A percentile compares a stretch with the other conserved stretches of the same genome.
Evolutionary conservation across 768 basidiomycete species (phyloP).

Genomic region (Podaxis pistillaris): DNA sequence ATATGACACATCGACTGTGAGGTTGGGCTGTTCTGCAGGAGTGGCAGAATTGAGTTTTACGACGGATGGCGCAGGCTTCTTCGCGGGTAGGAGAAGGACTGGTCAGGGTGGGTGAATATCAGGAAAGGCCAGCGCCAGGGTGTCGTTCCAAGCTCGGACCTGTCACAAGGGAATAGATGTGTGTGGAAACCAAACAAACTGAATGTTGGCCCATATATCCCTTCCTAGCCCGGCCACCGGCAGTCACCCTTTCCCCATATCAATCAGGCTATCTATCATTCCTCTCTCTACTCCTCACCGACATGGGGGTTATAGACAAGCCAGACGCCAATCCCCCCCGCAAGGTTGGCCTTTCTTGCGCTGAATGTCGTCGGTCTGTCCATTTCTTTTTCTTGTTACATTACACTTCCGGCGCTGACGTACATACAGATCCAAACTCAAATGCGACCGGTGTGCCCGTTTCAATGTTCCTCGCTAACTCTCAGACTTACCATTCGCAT

Average conservation of each 20-base stretch:
- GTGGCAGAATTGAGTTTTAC: no score
- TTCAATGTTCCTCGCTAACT: background rate
- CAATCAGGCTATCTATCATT: slow-evolving; percentile 13
- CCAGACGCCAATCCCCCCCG: slow-evolving; percentile 20
- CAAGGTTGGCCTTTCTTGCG: slow-evolving; percentile 46
- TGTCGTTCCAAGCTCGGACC: slow-evolving; percentile 13
- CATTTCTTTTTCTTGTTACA: background rate
- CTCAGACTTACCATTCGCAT: background rate
- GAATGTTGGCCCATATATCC: slow-evolving; percentile 9
- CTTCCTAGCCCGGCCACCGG: background rate
- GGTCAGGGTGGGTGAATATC: background rate
- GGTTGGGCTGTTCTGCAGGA: no score
- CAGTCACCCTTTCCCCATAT: slow-evolving; percentile 9
- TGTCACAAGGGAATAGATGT: slow-evolving; percentile 8
- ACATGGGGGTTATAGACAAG: slow-evolving; percentile 12
- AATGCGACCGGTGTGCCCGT: slow-evolving; percentile 43
- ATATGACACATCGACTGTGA: no score
- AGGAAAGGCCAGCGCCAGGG: slow-evolving; percentile 3
- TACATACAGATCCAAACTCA: slow-evolving; percentile 46
- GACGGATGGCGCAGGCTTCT: background rate
- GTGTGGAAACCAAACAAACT: slow-evolving; percentile 15
- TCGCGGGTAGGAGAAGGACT: background rate
- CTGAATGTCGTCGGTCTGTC: slow-evolving; percentile 48
- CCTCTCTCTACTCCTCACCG: background rate
- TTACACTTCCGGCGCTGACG: background rate